A percentile compares a stretch with the other conserved stretches of the same genome.
These are phyloP conservation scores for Margaritispora aquatica DNA, from an alignment of 495 filamentous ascomycete genomes.

Conservation along the genomic window DNA sequence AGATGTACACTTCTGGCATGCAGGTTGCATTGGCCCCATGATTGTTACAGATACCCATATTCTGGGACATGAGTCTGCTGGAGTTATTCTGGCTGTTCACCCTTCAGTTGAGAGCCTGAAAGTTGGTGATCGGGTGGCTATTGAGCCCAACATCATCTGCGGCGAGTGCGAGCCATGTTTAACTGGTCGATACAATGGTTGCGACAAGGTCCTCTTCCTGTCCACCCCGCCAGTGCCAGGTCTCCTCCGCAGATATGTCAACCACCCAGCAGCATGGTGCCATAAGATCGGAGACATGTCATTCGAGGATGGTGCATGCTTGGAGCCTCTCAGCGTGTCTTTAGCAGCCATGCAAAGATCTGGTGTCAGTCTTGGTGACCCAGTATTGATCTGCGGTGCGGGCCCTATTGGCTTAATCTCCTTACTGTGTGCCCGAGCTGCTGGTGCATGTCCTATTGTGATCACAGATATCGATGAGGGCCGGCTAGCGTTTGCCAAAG, in stretches of 20 bases:
- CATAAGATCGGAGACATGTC: conserved; percentile 88
- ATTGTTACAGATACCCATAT: conserved; percentile 81
- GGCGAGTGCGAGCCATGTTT: conserved; percentile 82
- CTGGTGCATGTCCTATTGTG: conserved; percentile 78
- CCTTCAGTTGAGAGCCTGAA: conserved; percentile 69
- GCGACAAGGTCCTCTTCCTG: conserved; percentile 75
- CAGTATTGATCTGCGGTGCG: conserved; percentile 80
- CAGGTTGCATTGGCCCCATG: conserved; percentile 91
- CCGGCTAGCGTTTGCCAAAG: conserved; percentile 74
- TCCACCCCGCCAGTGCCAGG: conserved; percentile 85
- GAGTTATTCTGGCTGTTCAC: conserved; percentile 73
- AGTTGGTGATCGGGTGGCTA: conserved; percentile 78
- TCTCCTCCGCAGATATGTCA: conserved; percentile 87
- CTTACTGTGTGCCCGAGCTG: conserved; percentile 71
- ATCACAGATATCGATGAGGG: conserved; percentile 91
- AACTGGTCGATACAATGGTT: conserved; percentile 89
- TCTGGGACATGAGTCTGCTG: conserved; percentile 88
- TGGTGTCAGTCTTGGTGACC: conserved; percentile 71
- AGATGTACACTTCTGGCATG: conserved; percentile 95
- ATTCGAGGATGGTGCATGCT: conserved; percentile 79
- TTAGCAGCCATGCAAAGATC: conserved; percentile 79
- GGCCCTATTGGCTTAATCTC: conserved; percentile 88
- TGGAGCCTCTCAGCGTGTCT: conserved; percentile 82
- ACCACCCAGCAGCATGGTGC: conserved; percentile 86
- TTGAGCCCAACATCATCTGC: conserved; percentile 90